Conservation (phyloP, 2,329 filamentous ascomycete genomes). For the Aureobasidium namibiae region DNA sequence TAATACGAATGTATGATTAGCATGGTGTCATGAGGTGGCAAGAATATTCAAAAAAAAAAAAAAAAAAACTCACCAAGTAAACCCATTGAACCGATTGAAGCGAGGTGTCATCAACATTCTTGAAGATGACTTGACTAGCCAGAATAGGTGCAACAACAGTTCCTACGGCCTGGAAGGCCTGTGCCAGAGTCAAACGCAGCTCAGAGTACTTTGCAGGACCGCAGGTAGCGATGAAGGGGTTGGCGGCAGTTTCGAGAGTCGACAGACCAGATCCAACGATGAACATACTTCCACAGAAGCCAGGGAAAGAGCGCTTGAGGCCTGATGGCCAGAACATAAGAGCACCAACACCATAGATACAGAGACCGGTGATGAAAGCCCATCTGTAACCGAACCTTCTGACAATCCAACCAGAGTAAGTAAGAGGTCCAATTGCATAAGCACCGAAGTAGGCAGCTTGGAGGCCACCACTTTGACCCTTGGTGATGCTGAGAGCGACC, state of each 20-base stretch:
- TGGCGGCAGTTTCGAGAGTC: slow-evolving; percentile 52
- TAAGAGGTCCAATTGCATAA: slow-evolving; percentile 41
- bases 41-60: too few species aligned
- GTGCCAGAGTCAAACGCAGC: slow-evolving; percentile 50
- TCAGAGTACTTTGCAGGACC: slow-evolving; percentile 53
- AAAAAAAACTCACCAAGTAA: slow-evolving; percentile 39
- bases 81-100: slow-evolving; percentile 56
- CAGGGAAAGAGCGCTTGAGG: slow-evolving; percentile 47
- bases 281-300: slow-evolving; percentile 53
- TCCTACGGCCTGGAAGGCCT: slow-evolving; percentile 52
- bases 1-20: background rate
- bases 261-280: slow-evolving; percentile 45
- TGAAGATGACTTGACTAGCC: slow-evolving; percentile 55
- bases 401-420: slow-evolving; percentile 41
- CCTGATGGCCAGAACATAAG: slow-evolving; percentile 53
- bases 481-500: slow-evolving; percentile 34
- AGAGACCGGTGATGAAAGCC: slow-evolving; percentile 44
- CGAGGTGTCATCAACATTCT: slow-evolving; percentile 42
- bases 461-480: slow-evolving; percentile 36
- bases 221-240: slow-evolving; percentile 46
- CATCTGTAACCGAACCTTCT: slow-evolving; percentile 42
- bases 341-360: slow-evolving; percentile 48
- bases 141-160: slow-evolving; percentile 52
- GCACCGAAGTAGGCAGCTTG: slow-evolving; percentile 44
- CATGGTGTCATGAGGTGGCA: too few species aligned